Percentiles rank a stretch among this genome's conserved stretches.
Conservation (phyloP, 345 rosid genomes). For the Eutrema yunnanense region DNA sequence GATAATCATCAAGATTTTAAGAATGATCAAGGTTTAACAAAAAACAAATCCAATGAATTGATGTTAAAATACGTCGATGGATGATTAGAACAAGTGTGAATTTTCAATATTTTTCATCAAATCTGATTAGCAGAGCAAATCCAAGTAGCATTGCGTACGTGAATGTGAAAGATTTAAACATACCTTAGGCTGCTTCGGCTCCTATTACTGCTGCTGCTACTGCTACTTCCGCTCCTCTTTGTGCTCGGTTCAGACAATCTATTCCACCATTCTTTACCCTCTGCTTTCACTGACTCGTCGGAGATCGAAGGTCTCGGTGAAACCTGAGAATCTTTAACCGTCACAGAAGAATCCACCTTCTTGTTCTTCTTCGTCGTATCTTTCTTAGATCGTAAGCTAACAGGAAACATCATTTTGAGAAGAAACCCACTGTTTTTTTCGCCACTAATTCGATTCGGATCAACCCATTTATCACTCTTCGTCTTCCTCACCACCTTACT, state of each 20-base stretch:
- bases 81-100: neutral
- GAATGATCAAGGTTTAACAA: neutral
- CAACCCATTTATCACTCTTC: slow-evolving; percentile 23
- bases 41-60: neutral
- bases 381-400: slow-evolving; percentile 42
- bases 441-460: slow-evolving; percentile 38
- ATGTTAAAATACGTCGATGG: neutral
- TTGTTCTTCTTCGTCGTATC: neutral
- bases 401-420: slow-evolving; percentile 64
- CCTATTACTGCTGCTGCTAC: slow-evolving; percentile 34
- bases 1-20: neutral
- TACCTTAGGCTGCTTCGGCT: slow-evolving; percentile 38
- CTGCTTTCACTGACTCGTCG: slow-evolving; percentile 35
- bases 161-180: neutral
- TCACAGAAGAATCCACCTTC: neutral
- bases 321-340: slow-evolving; percentile 25
- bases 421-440: slow-evolving; percentile 49
- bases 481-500: slow-evolving; percentile 11
- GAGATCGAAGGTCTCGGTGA: slow-evolving; percentile 44
- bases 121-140: slow-evolving; percentile 2
- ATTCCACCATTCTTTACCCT: slow-evolving; percentile 69
- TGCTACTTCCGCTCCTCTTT: slow-evolving; percentile 44
- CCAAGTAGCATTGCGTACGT: neutral
- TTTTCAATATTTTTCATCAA: neutral
- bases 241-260: slow-evolving; percentile 35